Base-by-base conservation (phyloP, 805 yeast species). In the Candida oleophila region DNA sequence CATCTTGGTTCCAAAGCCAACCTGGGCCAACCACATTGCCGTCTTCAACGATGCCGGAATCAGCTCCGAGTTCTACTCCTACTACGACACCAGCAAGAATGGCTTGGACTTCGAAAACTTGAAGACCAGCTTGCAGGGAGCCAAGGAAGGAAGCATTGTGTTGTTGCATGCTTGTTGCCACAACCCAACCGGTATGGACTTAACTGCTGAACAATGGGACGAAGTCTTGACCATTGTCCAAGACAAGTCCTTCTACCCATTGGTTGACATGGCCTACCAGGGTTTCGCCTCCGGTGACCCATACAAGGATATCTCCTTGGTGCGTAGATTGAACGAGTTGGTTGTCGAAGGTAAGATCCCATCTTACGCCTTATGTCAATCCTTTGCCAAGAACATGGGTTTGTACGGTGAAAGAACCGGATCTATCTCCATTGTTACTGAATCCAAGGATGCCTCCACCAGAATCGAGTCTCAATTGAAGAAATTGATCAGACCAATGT, bases 101-200 rank as follows among this genome's bases (percentile, higher is more conserved):
- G 76, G 78, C 12, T 72, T 91, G 50, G 87, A 87, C 63, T 71
- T 82, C 51, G 82, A 76, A 22, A 83, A 83, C 41, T 72, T 89
- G 73, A 61, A 87, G 43, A 63, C 64, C 30, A 87, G 88, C 44
- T 67, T 90, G 41, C 57, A 71, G 20, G 59, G 65, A 32, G 83
- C 83, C 35, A 78, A 78, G 25, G 70, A 70, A 30, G 88, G 86
- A 22, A 73, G 85, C 19, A 78, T 81, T 44, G 84, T 90, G 19
- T 74, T 91, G 47, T 77, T 91, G 50, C 98, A 91, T 67, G 96
- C 96, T 7, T 90, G 97, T 64, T 94, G 97, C 60, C 97, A 91
- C 73, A 92, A 91, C 74, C 98, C 98, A 46, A 92, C 97, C 16
- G 98, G 97, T 53, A 82, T 91, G 65, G 97, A 91, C 64, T 94